Percentiles rank a stretch among this genome's conserved stretches.
Conservation (phyloP, 306 rosid genomes). For the Vicia faba region DNA sequence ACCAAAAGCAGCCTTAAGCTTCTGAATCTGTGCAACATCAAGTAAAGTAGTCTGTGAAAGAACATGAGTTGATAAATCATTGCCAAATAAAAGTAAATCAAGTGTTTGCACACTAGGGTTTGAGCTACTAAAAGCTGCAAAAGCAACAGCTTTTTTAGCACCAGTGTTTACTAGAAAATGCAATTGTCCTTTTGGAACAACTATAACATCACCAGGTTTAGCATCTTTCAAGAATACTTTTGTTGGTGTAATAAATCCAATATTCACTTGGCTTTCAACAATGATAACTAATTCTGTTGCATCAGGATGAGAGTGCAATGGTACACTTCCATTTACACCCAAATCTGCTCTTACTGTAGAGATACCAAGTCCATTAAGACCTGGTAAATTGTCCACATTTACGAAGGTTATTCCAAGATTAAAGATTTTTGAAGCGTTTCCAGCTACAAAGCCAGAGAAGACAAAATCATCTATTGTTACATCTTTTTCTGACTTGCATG, state of each 20-base stretch:
- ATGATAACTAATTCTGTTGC: neutral
- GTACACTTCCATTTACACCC: neutral
- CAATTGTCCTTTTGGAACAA: neutral
- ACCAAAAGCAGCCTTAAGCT: neutral
- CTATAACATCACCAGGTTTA: neutral
- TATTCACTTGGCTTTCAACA: neutral
- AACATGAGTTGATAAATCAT: neutral
- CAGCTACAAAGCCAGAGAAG: neutral
- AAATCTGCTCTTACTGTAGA: neutral
- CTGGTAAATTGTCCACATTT: neutral
- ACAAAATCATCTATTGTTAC: neutral
- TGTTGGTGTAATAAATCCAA: neutral
- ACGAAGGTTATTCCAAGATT: neutral
- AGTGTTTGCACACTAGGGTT: neutral
- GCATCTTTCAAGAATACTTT: neutral
- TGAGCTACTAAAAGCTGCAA: neutral
- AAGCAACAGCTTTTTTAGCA: neutral
- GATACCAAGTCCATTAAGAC: neutral
- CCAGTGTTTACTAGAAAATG: neutral
- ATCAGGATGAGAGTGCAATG: constrained; percentile 4
- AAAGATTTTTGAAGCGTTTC: neutral
- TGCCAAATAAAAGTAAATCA: neutral
- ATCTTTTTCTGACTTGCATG: neutral
- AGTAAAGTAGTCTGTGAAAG: neutral
- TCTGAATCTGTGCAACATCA: neutral